Evolutionary conservation across 495 filamentous ascomycete genomes (phyloP), one percentile per base, ranked within the genome.

Genomic region (Apiosordaria backusii): DNA sequence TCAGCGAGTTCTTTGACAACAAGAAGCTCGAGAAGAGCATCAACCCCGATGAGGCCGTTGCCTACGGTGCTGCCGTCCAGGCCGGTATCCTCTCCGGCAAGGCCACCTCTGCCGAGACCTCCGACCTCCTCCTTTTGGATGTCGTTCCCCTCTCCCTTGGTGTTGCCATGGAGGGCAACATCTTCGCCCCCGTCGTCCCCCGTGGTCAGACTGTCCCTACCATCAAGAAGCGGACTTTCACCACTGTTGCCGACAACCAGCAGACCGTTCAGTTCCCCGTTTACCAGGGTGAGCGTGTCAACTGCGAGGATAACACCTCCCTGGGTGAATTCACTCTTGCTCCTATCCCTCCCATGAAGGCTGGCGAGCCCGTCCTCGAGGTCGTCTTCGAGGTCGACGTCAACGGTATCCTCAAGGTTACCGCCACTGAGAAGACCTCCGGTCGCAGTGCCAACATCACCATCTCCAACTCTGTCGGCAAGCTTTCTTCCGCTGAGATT

Each of bases 371-470:
- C 70, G 94, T 96, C 71, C 88, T 99, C 25, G 95, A 99, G 81
- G 91, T 94, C 73, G 93, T 98, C 76, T 98, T 99, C 81, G 95
- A 99, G 83, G 95, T 99, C 76, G 95, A 99, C 71, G 95, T 97
- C 86, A 99, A 99, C 83, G 95, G 95, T 89, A 98, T 99, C 79
- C 89, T 99, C 75, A 99, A 99, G 88, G 95, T 99, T 72, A 99
- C 96, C 70, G 95, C 95, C 69, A 97, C 93, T 50, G 95, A 99
- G 86, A 99, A 99, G 90, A 92, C 93, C 70, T 97, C 96, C 57
- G 95, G 95, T 71, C 92, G 96, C 74, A 93, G 86, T 74, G 95
- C 95, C 79, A 99, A 99, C 87, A 99, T 99, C 80, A 98, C 96
- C 75, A 99, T 99, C 82, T 94, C 92, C 77, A 99, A 99, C 87